Percentiles rank a stretch among this genome's conserved stretches.
Conservation (phyloP, 345 rosid species). For the Arabidopsis arenosa region DNA sequence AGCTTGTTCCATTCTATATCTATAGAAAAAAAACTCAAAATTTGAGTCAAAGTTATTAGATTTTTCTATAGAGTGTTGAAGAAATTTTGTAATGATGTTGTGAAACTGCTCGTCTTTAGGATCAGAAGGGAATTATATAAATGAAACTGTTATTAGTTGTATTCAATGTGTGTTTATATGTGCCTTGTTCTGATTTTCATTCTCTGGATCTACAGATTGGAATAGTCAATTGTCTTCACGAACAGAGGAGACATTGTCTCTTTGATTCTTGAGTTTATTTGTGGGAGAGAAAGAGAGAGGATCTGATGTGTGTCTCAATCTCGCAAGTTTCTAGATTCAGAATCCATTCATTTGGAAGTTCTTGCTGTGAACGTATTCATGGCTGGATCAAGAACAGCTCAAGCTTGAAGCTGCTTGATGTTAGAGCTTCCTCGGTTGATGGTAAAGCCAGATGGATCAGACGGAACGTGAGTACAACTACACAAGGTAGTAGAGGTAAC, state of each 20-base stretch:
- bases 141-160: background rate
- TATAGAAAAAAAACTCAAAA: background rate
- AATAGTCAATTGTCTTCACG: slow-evolving; percentile 33
- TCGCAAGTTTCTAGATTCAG: slow-evolving; percentile 66
- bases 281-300: background rate
- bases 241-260: slow-evolving; percentile 38
- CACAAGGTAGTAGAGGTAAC: slow-evolving; percentile 45
- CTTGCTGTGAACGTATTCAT: slow-evolving; percentile 54
- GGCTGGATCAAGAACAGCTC: slow-evolving; percentile 45
- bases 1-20: background rate
- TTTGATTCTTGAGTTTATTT: slow-evolving; percentile 44
- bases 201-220: slow-evolving; percentile 43
- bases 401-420: slow-evolving; percentile 46
- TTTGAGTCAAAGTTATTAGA: slow-evolving; percentile 3
- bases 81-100: slow-evolving; percentile 1
- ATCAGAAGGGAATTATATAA: background rate
- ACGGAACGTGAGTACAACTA: slow-evolving; percentile 55
- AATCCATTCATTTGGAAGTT: slow-evolving; percentile 53
- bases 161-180: background rate
- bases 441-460: slow-evolving; percentile 68
- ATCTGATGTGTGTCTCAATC: slow-evolving; percentile 65
- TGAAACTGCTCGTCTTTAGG: background rate
- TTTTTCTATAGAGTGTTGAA: background rate
- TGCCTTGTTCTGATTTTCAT: slow-evolving; percentile 8
- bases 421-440: slow-evolving; percentile 55